Percentiles rank a stretch among this genome's conserved stretches.
phyloP scores from a whole-genome alignment of 2,329 filamentous ascomycete genomes.

The Aureobasidium lini region DNA sequence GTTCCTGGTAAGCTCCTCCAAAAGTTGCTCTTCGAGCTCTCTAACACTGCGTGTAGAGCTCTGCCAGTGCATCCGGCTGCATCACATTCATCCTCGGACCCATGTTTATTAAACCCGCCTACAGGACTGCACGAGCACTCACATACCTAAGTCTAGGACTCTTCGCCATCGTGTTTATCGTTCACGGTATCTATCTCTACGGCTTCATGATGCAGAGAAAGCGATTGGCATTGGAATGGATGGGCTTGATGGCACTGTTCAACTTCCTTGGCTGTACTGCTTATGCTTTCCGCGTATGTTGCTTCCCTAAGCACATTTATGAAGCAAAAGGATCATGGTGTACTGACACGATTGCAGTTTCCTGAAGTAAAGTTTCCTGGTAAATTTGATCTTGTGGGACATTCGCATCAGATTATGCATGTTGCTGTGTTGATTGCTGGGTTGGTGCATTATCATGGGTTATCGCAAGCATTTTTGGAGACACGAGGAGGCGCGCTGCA shows the following conservation, averaged over 20 bases:
- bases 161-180: conserved; percentile 16
- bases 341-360: not conserved
- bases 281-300: conserved; percentile 16
- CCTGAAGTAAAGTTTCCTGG: conserved; percentile 15
- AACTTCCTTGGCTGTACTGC: conserved; percentile 15
- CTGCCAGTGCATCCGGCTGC: conserved; percentile 16
- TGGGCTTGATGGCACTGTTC: conserved; percentile 15
- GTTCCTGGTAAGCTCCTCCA: conserved; percentile 16
- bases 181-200: conserved; percentile 16
- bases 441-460: conserved; percentile 16
- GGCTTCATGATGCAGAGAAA: conserved; percentile 15
- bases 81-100: conserved; percentile 17
- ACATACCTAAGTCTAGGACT: conserved; percentile 17
- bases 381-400: conserved; percentile 18
- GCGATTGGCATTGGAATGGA: conserved; percentile 17
- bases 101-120: conserved; percentile 13
- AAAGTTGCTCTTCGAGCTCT: too few species aligned
- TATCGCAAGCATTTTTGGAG: conserved; percentile 9
- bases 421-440: conserved; percentile 17
- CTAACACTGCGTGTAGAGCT: too few species aligned
- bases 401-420: conserved; percentile 19
- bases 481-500: not conserved
- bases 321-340: not conserved
- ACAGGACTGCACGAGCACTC: conserved; percentile 15
- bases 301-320: not conserved